Evolutionary conservation across 73 alveolate species (phyloP).

Genomic region (Uronychia setigera): DNA sequence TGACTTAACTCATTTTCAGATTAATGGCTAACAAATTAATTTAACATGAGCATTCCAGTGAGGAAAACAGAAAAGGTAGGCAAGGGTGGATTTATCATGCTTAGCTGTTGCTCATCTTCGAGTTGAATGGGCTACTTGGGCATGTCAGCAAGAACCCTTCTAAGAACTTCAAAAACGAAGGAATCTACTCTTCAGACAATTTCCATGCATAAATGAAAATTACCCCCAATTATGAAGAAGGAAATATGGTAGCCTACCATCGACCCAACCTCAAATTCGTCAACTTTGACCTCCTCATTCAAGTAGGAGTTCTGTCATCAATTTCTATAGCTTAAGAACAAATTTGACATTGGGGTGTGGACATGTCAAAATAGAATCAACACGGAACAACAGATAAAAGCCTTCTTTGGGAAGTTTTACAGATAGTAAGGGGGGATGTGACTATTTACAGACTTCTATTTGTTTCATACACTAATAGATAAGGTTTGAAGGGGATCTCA

Average conservation of each 20-base stretch:
- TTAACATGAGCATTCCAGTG: no score
- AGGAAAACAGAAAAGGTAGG: no score
- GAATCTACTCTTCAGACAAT: not conserved
- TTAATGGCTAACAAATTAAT: no score
- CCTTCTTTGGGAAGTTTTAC: slow-evolving; percentile 44
- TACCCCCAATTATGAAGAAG: not conserved
- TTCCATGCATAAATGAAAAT: not conserved
- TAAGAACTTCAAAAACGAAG: not conserved
- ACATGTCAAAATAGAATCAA: slow-evolving; percentile 32
- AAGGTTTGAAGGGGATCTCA: not conserved
- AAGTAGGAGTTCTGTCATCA: not conserved
- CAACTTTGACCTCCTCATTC: not conserved
- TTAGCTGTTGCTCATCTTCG: no score
- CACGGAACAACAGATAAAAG: slow-evolving; percentile 35
- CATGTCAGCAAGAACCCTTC: not conserved
- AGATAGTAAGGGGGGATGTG: slow-evolving; percentile 6
- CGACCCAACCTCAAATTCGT: not conserved
- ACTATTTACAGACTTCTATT: slow-evolving; percentile 4
- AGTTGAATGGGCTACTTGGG: not conserved
- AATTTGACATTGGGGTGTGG: slow-evolving; percentile 60
- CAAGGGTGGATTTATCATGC: no score
- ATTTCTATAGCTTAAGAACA: not conserved
- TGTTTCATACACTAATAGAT: slow-evolving; percentile 19
- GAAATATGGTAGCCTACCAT: not conserved
- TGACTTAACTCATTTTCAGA: no score